Base-by-base conservation (phyloP, 306 rosid genomes). In the Cyclanthera cordifolia region DNA sequence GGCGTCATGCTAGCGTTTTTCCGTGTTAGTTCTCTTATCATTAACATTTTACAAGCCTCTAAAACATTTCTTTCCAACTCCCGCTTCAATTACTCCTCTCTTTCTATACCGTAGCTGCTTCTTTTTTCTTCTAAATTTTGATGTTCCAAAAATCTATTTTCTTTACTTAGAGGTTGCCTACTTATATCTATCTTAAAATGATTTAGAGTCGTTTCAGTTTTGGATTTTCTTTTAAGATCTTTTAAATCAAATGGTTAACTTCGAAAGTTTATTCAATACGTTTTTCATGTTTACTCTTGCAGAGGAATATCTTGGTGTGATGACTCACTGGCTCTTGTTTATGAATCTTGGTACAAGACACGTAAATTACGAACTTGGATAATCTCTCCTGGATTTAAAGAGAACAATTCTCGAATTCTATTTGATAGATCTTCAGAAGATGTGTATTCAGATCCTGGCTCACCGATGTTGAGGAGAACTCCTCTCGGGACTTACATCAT, bases 381-480 rank as follows among this genome's bases (percentile, higher is more conserved):
- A 17, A 77, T 90, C 66, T 80, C 95, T 82, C 96, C 99, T 76
- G 95, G 87, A 68, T 82, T 82, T 60, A 78, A 79, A 59, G 95
- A 86, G 48, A 72, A 70, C 58, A 77, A 83, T 72, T 87, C 99
- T 21, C 85, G 85, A 57, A 79, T 93, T 78, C 83, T 93, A 37
- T 90, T 93, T 75, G 99, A 93, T 77, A 88, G 99, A 72, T 93
- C 99, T 59, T 93, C 91, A 24, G 99, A 93, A 88, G 99, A 93
- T 79, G 95, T 93, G 17, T 93, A 93, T 71, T 88, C 97, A 54
- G 99, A 93, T 80, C 99, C 99, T 72, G 99, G 99, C 61, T 90
- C 96, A 68, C 94, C 99, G 51, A 90, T 93, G 96, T 48, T 72
- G 73, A 86, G 95, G 82, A 88, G 99, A 80, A 93, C 99, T 71